Evolutionary conservation across 768 basidiomycete genomes (phyloP), one percentile per base, ranked within the genome.

Genomic region (Panellus pusillus): DNA sequence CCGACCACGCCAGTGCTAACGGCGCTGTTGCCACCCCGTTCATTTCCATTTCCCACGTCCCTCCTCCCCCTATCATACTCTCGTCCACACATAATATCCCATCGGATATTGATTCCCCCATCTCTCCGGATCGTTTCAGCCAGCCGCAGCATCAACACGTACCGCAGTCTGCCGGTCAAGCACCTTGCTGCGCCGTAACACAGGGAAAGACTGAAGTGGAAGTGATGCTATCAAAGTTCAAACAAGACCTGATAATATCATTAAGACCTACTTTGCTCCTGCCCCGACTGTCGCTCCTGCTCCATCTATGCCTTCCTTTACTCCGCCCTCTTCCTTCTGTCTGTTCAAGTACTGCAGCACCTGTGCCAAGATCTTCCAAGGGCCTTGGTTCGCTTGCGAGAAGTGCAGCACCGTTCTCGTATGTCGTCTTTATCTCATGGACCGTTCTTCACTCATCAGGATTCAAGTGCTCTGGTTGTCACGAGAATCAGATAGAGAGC

Each of bases 371-470:
- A 64, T 63, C 48, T 68, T 66, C 45, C 61, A 62, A 32, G 65
- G 63, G 14, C 63, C 66, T 3, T 72, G 71, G 72, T 72, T 61
- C 54, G 66, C 66, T 32, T 77, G 77, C 55, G 64, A 56, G 13
- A 65, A 67, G 45, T 78, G 76, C 58, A 66, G 66, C 55, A 61
- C 66, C 32, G 63, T 73, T 29, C 61, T 72, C 50, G 76, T 76
- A 59, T 29, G 40, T 54, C 27, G 11, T 38, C 24, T 24, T 41
- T 38, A 27, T 27, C 18, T n/a, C 52, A 53, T 31, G 43, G 47
- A 28, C 7, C 12, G 3, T 11, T 9, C 28, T 36, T 18, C 31
- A 31, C 28, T 51, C 11, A 37, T 9, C 31, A 19, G 50, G 54
- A 44, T 20, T 41, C 49, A 48, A 78, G 76, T 76, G 74, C 52